Base-by-base conservation (phyloP, 345 rosid genomes). In the Salix dunnii region DNA sequence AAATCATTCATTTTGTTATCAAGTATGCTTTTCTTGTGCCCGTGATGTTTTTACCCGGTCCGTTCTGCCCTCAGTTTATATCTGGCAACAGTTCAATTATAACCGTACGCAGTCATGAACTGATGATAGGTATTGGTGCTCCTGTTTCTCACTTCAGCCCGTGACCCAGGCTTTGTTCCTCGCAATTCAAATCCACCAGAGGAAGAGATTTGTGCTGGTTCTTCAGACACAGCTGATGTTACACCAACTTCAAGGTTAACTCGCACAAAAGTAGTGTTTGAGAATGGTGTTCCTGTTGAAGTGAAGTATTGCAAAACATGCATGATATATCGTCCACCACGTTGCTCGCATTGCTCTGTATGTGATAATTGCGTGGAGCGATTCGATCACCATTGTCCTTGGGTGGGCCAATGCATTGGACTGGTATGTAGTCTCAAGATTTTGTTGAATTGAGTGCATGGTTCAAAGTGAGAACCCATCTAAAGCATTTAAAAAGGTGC, bases 401-500 rank as follows among this genome's bases (percentile, higher is more conserved):
- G 90, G 91, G 86, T 87, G 7, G 91, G 91, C 66, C 91, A 88
- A 63, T 88, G 91, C 87, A 85, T 88, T 21, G 91, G 91, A 70
- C 30, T 77, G 86, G 91, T 88, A 86, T 16, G 83, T 79, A 18
- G 51, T 16, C 62, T 58, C n/a, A 65, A 1, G 21, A 13, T 27
- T 65, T 13, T 28, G 40, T 35, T 68, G 27, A 25, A 46, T 14
- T 77, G 35, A 33, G 2, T 76, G 9, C 27, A 40, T 62, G 61
- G 23, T 38, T n/a, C 36, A 62, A 40, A 62, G 27, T 62, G n/a
- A 27, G 5, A 36, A 25, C 49, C 58, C 14, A 4, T 61, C 17
- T 21, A 16, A 27, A 64, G 31, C 31, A 17, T 33, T 74, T 28
- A 25, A 55, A 53, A 63, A 74, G 35, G 28, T 18, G 18, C 21